phyloP scores from a whole-genome alignment of 129 eudicot genomes.

The Tagetes erecta region DNA sequence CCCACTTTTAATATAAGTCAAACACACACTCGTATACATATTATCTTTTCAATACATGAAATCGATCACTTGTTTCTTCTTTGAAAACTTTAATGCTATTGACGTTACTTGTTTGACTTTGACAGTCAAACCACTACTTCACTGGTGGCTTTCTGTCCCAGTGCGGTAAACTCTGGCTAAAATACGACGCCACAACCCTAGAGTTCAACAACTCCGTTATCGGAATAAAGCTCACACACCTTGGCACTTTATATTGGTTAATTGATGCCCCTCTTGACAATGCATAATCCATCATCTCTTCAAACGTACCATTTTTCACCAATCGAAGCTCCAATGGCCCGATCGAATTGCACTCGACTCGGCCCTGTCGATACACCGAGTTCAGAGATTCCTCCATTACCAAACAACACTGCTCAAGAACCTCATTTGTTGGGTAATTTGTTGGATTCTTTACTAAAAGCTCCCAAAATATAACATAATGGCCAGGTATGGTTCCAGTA shows the following conservation, averaged over 20 bases:
- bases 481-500: slow-evolving; percentile 41
- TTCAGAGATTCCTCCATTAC: slow-evolving; percentile 46
- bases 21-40: background rate
- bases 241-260: slow-evolving; percentile 48
- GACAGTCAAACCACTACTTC: slow-evolving; percentile 27
- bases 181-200: slow-evolving; percentile 36
- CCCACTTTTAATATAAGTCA: background rate
- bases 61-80: background rate
- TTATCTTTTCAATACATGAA: background rate
- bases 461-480: slow-evolving; percentile 53
- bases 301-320: slow-evolving; percentile 54
- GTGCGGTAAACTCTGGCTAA: slow-evolving; percentile 37
- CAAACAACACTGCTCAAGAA: slow-evolving; percentile 43
- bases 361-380: slow-evolving; percentile 47
- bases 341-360: slow-evolving; percentile 45
- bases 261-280: slow-evolving; percentile 48
- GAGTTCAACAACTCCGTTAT: slow-evolving; percentile 45
- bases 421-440: slow-evolving; percentile 30
- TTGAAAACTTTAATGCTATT: background rate
- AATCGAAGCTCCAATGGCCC: slow-evolving; percentile 49
- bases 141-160: slow-evolving; percentile 42
- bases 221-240: slow-evolving; percentile 41
- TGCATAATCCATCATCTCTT: slow-evolving; percentile 51
- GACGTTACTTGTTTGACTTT: background rate
- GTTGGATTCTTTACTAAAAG: slow-evolving; percentile 29